Evolutionary conservation across 192 early-diverging fungal genomes (phyloP).

Genomic region (Backusella luteola): DNA sequence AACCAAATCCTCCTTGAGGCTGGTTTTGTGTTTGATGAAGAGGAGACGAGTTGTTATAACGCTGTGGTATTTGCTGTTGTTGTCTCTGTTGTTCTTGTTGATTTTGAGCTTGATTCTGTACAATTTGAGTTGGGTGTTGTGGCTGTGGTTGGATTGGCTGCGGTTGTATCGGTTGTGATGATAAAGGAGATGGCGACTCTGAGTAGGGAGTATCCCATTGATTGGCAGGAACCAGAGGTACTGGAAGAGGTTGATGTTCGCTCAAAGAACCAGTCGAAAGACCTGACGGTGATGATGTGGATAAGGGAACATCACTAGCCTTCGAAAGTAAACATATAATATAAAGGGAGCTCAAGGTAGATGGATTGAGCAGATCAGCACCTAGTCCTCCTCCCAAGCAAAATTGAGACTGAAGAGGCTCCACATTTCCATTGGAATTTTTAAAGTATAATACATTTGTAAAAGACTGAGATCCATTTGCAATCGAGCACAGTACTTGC

Average conservation of each 20-base stretch:
- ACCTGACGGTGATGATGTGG: neutral
- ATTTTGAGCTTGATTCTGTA: neutral
- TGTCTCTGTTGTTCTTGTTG: conserved; percentile 5
- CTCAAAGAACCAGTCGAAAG: neutral
- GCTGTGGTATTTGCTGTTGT: neutral
- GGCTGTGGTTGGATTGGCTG: neutral
- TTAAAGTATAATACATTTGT: conserved; percentile 41
- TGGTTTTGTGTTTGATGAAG: neutral
- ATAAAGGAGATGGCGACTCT: neutral
- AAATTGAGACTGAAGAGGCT: conserved; percentile 40
- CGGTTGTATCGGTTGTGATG: neutral
- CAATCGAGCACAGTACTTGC: conserved; percentile 17
- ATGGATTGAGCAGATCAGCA: conserved; percentile 42
- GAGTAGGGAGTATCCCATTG: neutral
- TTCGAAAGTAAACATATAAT: conserved; percentile 30
- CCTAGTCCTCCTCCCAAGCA: conserved; percentile 57
- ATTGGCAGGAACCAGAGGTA: neutral
- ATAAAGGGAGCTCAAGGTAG: conserved; percentile 44
- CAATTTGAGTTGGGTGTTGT: neutral
- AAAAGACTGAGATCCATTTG: conserved; percentile 43
- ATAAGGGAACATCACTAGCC: neutral
- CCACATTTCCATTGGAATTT: conserved; percentile 39
- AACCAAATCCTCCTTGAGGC: neutral
- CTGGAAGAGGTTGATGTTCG: neutral
- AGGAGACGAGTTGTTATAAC: neutral